Evolutionary conservation across 2,329 filamentous ascomycete genomes (phyloP).

Genomic region (Phyllosticta citribraziliensis): DNA sequence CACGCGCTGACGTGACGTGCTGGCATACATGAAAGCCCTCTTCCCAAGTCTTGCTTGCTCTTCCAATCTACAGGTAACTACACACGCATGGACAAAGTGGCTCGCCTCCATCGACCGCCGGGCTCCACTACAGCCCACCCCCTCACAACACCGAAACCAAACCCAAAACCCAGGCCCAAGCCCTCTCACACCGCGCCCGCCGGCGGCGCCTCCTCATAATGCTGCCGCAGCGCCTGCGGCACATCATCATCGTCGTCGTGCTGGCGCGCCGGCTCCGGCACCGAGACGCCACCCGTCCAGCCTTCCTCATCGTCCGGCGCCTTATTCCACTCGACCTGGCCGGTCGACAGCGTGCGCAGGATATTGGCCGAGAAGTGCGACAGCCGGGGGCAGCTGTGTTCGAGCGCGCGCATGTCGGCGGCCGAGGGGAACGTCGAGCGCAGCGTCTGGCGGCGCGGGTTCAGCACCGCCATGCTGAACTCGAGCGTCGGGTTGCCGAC

Average conservation of each 20-base stretch:
- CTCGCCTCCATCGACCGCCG: too few relatives aligned
- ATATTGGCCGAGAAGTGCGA: constrained; percentile 29
- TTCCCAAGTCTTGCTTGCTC: too few relatives aligned
- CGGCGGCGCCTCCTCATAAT: background rate
- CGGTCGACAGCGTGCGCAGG: constrained; percentile 24
- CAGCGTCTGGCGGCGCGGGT: constrained; percentile 19
- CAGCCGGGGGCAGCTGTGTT: constrained; percentile 24
- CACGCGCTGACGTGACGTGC: too few relatives aligned
- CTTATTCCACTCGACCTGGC: constrained; percentile 24
- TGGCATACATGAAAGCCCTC: too few relatives aligned
- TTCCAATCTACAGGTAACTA: too few relatives aligned
- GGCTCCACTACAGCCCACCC: too few relatives aligned
- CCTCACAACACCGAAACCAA: too few relatives aligned
- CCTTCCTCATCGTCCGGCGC: constrained; percentile 12
- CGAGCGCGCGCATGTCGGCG: constrained; percentile 25
- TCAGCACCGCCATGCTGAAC: constrained; percentile 29
- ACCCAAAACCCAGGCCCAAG: too few relatives aligned
- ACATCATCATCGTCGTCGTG: background rate
- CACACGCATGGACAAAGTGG: too few relatives aligned
- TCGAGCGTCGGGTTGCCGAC: constrained; percentile 28
- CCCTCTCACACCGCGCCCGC: background rate
- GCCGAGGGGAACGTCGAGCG: constrained; percentile 24
- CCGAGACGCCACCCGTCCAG: constrained; percentile 10
- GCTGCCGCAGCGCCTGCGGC: constrained; percentile 1
- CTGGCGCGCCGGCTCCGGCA: background rate